Evolutionary conservation across 257 asterid species (phyloP), one percentile per base, ranked within the genome.

Genomic region (Salvia miltiorrhiza): DNA sequence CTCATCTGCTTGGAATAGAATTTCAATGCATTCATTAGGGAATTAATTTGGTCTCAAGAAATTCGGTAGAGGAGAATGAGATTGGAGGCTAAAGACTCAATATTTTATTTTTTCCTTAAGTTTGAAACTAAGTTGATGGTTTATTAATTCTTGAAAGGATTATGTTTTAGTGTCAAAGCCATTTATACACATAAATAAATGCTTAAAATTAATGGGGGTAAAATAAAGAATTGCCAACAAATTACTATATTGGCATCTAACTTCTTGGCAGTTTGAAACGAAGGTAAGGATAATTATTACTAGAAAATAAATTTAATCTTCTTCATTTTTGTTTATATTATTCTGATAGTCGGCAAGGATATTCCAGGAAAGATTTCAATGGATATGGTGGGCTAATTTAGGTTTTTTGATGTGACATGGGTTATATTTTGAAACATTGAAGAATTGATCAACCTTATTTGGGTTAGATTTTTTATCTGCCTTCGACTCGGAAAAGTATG

Each of bases 181-280:
- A n/a, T n/a, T n/a, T n/a, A 4, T 26, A 26, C 30, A 26, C 4
- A 26, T 26, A 5, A 33, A 33, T 33, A 33, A 33, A 8, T 1
- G 39, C 8, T 5, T 33, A 5, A 33, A 1, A 30, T 30, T 33
- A 1, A 26, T 1, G 30, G 8, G 9, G 39, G 39, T 33, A 8
- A 7, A 35, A 7, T 35, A 9, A 7, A 35, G 7, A 35, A 49
- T 50, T 50, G 48, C 64, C 71, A 68, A 62, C 26, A 20, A 53
- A 23, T 57, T 55, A 56, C 35, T 61, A 44, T 21, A n/a, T 4
- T 39, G 37, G 63, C 60, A 54, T 55, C 56, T 21, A 44, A 45
- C 14, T 69, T 69, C 17, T 70, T 70, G 69, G 76, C 76, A 64
- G 44, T 66, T 72, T 66, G 60, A 9, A 26, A 43, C n/a, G 45